phyloP scores from a whole-genome alignment of 768 basidiomycete genomes.

The Sistotremastrum suecicum region DNA sequence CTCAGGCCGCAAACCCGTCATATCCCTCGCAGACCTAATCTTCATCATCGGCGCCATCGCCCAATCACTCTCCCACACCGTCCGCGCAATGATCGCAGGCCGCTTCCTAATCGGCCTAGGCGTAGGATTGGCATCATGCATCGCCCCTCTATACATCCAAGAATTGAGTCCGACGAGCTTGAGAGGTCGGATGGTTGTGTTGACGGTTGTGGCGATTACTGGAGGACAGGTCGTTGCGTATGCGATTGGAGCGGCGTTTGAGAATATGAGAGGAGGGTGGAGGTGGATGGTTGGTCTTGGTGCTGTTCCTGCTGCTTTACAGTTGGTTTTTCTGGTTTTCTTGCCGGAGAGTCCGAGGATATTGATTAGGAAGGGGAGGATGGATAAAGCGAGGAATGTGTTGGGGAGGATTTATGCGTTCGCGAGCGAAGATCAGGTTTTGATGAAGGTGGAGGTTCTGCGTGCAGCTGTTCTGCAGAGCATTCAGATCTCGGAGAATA shows the following conservation, averaged over 20 bases:
- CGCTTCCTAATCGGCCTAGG: slow-evolving; percentile 64
- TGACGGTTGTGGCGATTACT: slow-evolving; percentile 76
- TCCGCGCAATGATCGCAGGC: slow-evolving; percentile 62
- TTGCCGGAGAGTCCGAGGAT: slow-evolving; percentile 72
- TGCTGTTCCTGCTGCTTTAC: slow-evolving; percentile 50
- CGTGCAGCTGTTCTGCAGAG: slow-evolving; percentile 45
- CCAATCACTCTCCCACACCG: slow-evolving; percentile 55
- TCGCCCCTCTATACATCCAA: slow-evolving; percentile 74
- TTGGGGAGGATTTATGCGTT: slow-evolving; percentile 56
- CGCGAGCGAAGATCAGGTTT: slow-evolving; percentile 49
- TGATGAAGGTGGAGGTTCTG: slow-evolving; percentile 51
- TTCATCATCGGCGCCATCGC: slow-evolving; percentile 64
- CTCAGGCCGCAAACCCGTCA: slow-evolving; percentile 50
- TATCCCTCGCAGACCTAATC: slow-evolving; percentile 52
- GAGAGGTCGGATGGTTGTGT: slow-evolving; percentile 64
- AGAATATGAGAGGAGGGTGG: slow-evolving; percentile 50
- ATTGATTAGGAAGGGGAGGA: slow-evolving; percentile 40
- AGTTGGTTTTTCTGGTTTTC: slow-evolving; percentile 44
- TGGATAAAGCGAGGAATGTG: slow-evolving; percentile 35
- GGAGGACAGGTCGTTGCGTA: slow-evolving; percentile 71
- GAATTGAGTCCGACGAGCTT: slow-evolving; percentile 65
- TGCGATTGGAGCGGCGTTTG: slow-evolving; percentile 56
- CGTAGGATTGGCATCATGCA: slow-evolving; percentile 63
- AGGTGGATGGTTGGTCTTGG: slow-evolving; percentile 77
- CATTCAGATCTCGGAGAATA: slow-evolving; percentile 45